Base-by-base conservation (phyloP, 2,329 filamentous ascomycete genomes). In the Fusarium agapanthi region DNA sequence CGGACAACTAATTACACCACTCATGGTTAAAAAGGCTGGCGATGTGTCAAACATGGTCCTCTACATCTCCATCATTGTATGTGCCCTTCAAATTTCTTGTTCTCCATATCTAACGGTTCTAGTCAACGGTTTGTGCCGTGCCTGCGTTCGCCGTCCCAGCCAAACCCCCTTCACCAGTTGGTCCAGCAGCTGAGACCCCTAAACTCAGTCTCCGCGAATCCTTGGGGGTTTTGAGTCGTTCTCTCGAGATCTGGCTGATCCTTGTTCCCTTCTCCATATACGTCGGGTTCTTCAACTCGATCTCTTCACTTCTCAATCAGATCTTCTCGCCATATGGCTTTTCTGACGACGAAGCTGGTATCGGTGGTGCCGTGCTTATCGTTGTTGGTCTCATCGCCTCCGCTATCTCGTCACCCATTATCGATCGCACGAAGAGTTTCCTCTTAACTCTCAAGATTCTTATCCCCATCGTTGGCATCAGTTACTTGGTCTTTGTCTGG, bases 251-350 rank as follows among this genome's bases (percentile, higher is more conserved):
- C 82, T 97, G 91, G 88, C 88, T 97, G 71, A 83, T 98, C 73
- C 85, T 95, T 69, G 77, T 95, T 67, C 92, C 95, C n/a, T 98
- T 95, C 83, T 84, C 89, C 72, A 83, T 95, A 76, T 97, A 95
- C 81, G 93, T 97, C 69, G 95, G 93, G 76, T 92, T 96, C 84
- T 99, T 99, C 90, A 98, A 98, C 86, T 92, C 92, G 74, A 86
- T 95, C 74, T 97, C 95, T 55, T 93, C 93, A 4, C 89, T 98
- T 3, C 87, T 98, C 15, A 97, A 95, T 84, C 95, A 98, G 80
- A 93, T 98, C 79, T 88, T 98, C 72, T 85, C 89, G 43, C 96
- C 96, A 0, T 95, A 98, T 83, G 93, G 90, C 77, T 97, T 94
- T 87, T 88, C 85, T 66, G 92, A 97, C 80, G 92, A 92, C 72